Evolutionary conservation across 176 grass and related monocot species (phyloP).

Genomic region (Avena insularis): DNA sequence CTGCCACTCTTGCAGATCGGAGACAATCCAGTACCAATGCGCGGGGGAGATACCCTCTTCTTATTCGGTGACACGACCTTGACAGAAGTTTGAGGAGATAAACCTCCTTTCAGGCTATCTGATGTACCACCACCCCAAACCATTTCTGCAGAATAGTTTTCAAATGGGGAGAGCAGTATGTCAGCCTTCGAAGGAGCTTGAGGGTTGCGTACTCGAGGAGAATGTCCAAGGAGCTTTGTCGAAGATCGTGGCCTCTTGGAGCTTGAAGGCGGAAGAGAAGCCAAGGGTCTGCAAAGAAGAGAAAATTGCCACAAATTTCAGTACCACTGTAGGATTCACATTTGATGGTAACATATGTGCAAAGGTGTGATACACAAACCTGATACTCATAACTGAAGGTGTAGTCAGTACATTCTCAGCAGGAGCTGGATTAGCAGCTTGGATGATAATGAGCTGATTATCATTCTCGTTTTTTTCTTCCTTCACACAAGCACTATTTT

Average conservation of each 20-base stretch:
- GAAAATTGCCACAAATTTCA: conserved; percentile 12
- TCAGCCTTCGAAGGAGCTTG: conserved; percentile 48
- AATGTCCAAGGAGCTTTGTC: conserved; percentile 40
- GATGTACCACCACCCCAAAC: conserved; percentile 22
- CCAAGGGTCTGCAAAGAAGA: conserved; percentile 45
- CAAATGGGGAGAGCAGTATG: conserved; percentile 39
- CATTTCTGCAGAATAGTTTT: conserved; percentile 46
- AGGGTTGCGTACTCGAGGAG: conserved; percentile 40
- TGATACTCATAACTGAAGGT: conserved; percentile 56
- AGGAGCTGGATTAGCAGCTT: conserved; percentile 49
- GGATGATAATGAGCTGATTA: conserved; percentile 51
- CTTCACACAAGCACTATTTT: conserved; percentile 53
- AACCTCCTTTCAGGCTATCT: conserved; percentile 42
- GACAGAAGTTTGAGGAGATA: conserved; percentile 50
- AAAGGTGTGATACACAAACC: conserved; percentile 54
- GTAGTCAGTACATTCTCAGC: conserved; percentile 62
- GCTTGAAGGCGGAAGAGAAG: conserved; percentile 38
- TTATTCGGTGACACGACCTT: conserved; percentile 65
- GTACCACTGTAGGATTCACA: conserved; percentile 32
- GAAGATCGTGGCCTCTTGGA: conserved; percentile 54
- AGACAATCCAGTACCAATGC: conserved; percentile 53
- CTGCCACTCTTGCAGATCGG: conserved; percentile 62
- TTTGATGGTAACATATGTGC: conserved; percentile 36
- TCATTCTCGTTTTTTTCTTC: conserved; percentile 59
- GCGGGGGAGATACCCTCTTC: conserved; percentile 61